A percentile compares a stretch with the other conserved stretches of the same genome.
phyloP scores from a whole-genome alignment of 768 basidiomycete genomes.

The Pleurotus cornucopiae region DNA sequence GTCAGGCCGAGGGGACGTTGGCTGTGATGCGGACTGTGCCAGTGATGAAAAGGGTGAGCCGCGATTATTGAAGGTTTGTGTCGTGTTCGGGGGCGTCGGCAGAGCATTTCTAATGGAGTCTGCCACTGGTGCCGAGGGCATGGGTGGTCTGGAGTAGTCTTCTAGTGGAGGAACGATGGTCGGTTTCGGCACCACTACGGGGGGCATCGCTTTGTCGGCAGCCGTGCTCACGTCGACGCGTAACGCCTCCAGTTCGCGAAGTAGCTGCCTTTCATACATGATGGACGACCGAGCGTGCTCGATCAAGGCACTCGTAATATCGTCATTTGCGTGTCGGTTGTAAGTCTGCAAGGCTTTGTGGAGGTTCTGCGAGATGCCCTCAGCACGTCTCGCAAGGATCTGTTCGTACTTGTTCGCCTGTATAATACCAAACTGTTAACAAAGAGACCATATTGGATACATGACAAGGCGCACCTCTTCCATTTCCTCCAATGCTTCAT shows the following conservation, averaged over 20 bases:
- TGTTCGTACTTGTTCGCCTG: conserved; percentile 92
- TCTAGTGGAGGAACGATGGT: conserved; percentile 60
- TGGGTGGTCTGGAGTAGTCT: conserved; percentile 40
- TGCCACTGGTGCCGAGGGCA: conserved; percentile 5
- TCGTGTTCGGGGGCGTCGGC: conserved; percentile 1
- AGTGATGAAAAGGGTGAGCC: neutral
- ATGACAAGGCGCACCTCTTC: conserved; percentile 63
- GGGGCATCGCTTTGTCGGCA: conserved; percentile 57
- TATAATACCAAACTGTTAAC: conserved; percentile 11
- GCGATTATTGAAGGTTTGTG: conserved; percentile 7
- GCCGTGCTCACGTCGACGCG: conserved; percentile 62
- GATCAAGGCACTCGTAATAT: conserved; percentile 84
- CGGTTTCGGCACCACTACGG: conserved; percentile 52
- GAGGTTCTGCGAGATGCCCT: conserved; percentile 91
- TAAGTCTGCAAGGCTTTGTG: conserved; percentile 84
- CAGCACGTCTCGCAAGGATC: conserved; percentile 76
- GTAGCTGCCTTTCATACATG: conserved; percentile 85
- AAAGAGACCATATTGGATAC: neutral
- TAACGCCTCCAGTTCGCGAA: conserved; percentile 85
- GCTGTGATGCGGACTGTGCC: neutral
- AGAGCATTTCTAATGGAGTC: neutral
- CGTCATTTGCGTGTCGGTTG: conserved; percentile 84
- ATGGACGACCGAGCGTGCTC: conserved; percentile 91
- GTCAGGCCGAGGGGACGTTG: conserved; percentile 4
- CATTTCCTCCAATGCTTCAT: conserved; percentile 88